A percentile compares a stretch with the other conserved stretches of the same genome.
These are phyloP conservation scores for Yamadazyma insecticola DNA, from an alignment of 805 yeast species.

Conservation along the genomic window DNA sequence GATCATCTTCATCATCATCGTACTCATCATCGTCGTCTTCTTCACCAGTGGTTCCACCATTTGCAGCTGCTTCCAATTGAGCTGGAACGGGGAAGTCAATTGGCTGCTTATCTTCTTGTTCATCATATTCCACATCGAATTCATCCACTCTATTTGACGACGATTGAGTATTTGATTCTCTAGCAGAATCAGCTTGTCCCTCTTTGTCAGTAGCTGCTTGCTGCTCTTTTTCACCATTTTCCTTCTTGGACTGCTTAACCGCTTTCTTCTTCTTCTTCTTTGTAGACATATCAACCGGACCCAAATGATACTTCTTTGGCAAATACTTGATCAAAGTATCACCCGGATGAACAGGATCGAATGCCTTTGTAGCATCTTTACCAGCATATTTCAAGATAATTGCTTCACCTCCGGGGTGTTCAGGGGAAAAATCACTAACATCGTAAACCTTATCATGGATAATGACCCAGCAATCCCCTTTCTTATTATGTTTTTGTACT, in stretches of 20 bases:
- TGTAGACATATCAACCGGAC: conserved; percentile 21
- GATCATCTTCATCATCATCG: conserved; percentile 35
- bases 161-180: too few relatives aligned
- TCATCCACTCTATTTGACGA: too few relatives aligned
- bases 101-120: conserved; percentile 30
- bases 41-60: conserved; percentile 7
- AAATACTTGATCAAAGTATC: conserved; percentile 72
- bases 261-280: not conserved
- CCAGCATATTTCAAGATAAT: conserved; percentile 51
- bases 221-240: not conserved
- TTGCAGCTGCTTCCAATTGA: conserved; percentile 4
- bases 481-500: conserved; percentile 44
- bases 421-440: conserved; percentile 55
- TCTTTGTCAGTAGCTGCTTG: not conserved
- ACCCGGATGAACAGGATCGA: conserved; percentile 88
- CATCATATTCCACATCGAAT: conserved; percentile 40
- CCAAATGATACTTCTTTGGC: conserved; percentile 37
- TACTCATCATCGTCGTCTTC: conserved; percentile 32
- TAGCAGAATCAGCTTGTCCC: too few relatives aligned
- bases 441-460: conserved; percentile 78
- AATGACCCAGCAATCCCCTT: conserved; percentile 78
- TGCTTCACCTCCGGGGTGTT: conserved; percentile 60
- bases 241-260: not conserved
- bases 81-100: conserved; percentile 13
- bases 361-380: conserved; percentile 66